A percentile compares a stretch with the other conserved stretches of the same genome.
Evolutionary conservation across 2,329 filamentous ascomycete genomes (phyloP).

Genomic region (Penicillium sp.): DNA sequence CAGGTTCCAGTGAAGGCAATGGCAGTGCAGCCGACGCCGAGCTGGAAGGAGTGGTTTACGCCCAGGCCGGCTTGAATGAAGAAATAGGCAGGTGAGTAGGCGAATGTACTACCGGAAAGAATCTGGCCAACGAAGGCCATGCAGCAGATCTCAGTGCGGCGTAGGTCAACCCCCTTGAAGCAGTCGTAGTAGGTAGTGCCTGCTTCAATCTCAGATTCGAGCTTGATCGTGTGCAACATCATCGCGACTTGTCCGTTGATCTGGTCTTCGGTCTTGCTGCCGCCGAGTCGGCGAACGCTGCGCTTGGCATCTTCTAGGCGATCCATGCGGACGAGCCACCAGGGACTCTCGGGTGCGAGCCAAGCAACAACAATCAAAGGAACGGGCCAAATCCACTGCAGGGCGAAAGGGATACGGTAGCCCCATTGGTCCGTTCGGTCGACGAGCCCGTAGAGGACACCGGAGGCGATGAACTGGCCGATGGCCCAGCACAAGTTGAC

Average conservation of each 20-base stretch:
- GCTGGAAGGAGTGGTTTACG: slow-evolving; percentile 33
- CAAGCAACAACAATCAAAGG: slow-evolving; percentile 22
- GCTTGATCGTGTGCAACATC: slow-evolving; percentile 40
- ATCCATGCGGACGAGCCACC: slow-evolving; percentile 26
- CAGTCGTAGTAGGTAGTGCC: slow-evolving; percentile 33
- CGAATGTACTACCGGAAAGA: slow-evolving; percentile 36
- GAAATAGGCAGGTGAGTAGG: slow-evolving; percentile 41
- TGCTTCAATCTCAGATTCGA: slow-evolving; percentile 30
- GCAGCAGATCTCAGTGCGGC: slow-evolving; percentile 44
- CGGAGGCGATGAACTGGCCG: slow-evolving; percentile 28
- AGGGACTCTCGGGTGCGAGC: slow-evolving; percentile 29
- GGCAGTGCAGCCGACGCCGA: slow-evolving; percentile 47
- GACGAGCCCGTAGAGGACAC: slow-evolving; percentile 33
- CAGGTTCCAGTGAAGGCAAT: slow-evolving; percentile 55
- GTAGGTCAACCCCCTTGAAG: slow-evolving; percentile 33
- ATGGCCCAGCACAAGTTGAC: slow-evolving; percentile 43
- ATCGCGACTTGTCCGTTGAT: slow-evolving; percentile 30
- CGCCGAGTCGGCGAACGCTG: slow-evolving; percentile 20
- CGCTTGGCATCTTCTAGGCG: slow-evolving; percentile 22
- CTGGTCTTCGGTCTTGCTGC: slow-evolving; percentile 23
- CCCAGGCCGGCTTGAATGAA: slow-evolving; percentile 42
- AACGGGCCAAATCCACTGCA: slow-evolving; percentile 31
- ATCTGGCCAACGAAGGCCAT: slow-evolving; percentile 39
- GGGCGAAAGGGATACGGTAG: slow-evolving; percentile 38
- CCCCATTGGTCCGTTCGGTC: slow-evolving; percentile 33